Base-by-base conservation (phyloP, 2,329 filamentous ascomycete genomes). In the Mollisiaceae sp. region DNA sequence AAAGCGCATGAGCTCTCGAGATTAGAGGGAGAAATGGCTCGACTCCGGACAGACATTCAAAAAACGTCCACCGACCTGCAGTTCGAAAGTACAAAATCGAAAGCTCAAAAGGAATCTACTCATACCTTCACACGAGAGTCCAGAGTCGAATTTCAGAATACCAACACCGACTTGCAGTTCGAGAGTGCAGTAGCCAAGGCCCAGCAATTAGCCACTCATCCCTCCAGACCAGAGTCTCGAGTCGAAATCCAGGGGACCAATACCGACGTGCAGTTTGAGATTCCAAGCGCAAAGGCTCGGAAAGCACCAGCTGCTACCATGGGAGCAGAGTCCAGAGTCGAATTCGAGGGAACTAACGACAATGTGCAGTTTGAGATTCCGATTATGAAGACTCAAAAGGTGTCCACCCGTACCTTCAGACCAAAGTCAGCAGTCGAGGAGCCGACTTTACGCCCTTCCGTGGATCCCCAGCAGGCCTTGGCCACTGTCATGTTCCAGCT, bases 401-500 rank as follows among this genome's bases (percentile, higher is more conserved):
- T 20, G 8, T 24, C 22, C 47, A 14, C 50, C 14, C 50, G 32
- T 18, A 27, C 50, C 9, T 54, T 54, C 50, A 27, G 50, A 54
- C 11, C 50, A 8, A 54, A n/a, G n/a, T 54, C 50, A 35, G 50
- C 22, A 3, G 14, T 12, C 18, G 50, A 54, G 8, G 50, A 54
- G 14, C 24, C 22, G 3, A 54, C 50, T 35, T 24, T 54, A 3
- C 50, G 50, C 24, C 50, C 50, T 54, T 57, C 55, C 8, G 55
- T 57, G 6, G 55, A 36, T 36, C 55, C 55, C 5, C 15, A 41
- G 12, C 22, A 27, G 27, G 60, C 60, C 2, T 56, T 62, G 32
- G 55, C 55, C n/a, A 41, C 14, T 41, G 55, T 57, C 12, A 57
- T 57, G 32, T 20, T 18, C 12, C 32, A 41, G 12, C 76, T 35